Evolutionary conservation across 176 grass and related monocot species (phyloP), one percentile per base, ranked within the genome.

Genomic region (Triticum turgidum): DNA sequence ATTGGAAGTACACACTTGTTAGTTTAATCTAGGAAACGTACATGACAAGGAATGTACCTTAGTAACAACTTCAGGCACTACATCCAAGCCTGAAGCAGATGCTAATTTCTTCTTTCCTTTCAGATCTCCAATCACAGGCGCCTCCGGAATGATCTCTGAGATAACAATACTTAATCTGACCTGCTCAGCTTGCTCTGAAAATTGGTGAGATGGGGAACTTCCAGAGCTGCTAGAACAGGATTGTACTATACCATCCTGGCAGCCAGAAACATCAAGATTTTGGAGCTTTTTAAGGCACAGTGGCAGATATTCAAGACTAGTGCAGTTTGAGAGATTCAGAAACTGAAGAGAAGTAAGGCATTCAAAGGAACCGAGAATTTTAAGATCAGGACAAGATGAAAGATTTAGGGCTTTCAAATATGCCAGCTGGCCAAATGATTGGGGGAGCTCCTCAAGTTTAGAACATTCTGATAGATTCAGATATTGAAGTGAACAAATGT

Each of bases 391-490:
- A 71, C 88, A 89, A 76, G 37, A 80, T 76, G 88, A 85, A 75
- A 89, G 77, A 25, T 85, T 61, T 20, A 85, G 69, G 20, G 34
- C 59, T 81, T 76, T 85, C 77, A 89, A 32, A 81, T 69, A 86
- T 52, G 59, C 59, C 63, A 88, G 90, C 29, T 76, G 73, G 18
- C 82, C 51, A 85, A 88, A 82, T 51, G 90, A 91, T 39, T 69
- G 54, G 10, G 82, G 82, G 45, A 92, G 80, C 56, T 37, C 22
- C 77, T 90, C 47, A 68, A 90, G 78, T 89, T 90, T 80, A 72
- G 76, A 90, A 84, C 91, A 92, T 79, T 80, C 76, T 64, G 80
- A 89, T 27, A 92, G 42, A 87, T 87, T 87, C 42, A 92, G 76
- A 52, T 76, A 87, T 0, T 87, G 80, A 69, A 92, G 87, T 84